Percentiles rank a stretch among this genome's conserved stretches.
Conservation (phyloP, 345 rosid species). For the Eucalyptus brandiana region DNA sequence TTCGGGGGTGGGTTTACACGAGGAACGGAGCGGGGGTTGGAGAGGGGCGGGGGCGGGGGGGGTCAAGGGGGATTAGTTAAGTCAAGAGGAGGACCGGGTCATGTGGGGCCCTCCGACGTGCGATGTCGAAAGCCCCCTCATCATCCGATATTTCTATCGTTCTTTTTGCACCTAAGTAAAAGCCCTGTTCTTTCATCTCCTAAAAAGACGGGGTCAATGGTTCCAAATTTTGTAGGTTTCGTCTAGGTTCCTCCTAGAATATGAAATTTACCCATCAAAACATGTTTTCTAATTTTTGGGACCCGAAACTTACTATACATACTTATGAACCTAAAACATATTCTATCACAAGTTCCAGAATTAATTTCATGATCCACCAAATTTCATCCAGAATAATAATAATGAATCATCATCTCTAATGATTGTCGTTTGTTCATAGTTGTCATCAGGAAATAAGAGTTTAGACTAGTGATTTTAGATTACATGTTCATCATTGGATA, state of each 20-base stretch:
- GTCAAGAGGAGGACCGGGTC: neutral
- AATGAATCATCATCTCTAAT: too few species aligned
- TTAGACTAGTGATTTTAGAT: fast-evolving
- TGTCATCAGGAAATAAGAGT: too few species aligned
- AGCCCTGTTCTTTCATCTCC: neutral
- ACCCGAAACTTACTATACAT: fast-evolving
- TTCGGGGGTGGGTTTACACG: neutral
- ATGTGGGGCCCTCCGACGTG: neutral
- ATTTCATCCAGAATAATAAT: too few species aligned
- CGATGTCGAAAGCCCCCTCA: neutral
- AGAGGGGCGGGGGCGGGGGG: neutral
- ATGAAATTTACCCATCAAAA: too few species aligned
- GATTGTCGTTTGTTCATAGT: too few species aligned
- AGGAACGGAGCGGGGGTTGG: neutral
- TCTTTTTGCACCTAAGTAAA: neutral
- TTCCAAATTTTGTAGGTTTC: too few species aligned
- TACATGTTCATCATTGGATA: fast-evolving
- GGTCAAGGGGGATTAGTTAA: neutral
- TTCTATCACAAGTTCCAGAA: fast-evolving
- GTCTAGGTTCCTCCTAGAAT: too few species aligned
- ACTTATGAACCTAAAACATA: fast-evolving
- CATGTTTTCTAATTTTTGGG: too few species aligned
- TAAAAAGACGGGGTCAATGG: too few species aligned
- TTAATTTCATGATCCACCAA: fast-evolving
- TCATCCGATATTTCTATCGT: neutral